A percentile compares a stretch with the other conserved stretches of the same genome.
Conservation (phyloP, 768 basidiomycete genomes). For the Harrya chromipes region DNA sequence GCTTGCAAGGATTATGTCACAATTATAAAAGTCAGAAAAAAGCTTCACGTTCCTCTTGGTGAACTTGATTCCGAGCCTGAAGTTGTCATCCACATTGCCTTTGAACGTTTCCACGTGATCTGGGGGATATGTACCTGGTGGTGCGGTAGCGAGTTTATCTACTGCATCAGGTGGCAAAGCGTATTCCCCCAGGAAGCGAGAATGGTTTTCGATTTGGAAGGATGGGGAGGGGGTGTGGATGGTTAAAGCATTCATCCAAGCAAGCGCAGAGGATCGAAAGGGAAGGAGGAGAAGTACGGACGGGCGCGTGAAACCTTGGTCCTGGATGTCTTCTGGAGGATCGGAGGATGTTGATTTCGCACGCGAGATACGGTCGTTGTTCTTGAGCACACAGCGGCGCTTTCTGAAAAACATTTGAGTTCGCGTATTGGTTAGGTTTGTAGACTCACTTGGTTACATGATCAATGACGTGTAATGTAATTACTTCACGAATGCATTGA, state of each 20-base stretch:
- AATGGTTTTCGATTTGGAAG: slow-evolving; percentile 85
- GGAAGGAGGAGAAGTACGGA: slow-evolving; percentile 90
- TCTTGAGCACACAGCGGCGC: slow-evolving; percentile 84
- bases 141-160: slow-evolving; percentile 76
- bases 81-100: slow-evolving; percentile 97
- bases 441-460: slow-evolving; percentile 77
- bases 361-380: slow-evolving; percentile 87
- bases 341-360: slow-evolving; percentile 55
- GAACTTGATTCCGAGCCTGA: slow-evolving; percentile 88
- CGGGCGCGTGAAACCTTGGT: slow-evolving; percentile 97
- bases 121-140: slow-evolving; percentile 71
- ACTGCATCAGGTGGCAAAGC: slow-evolving; percentile 71
- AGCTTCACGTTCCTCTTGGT: slow-evolving; percentile 90
- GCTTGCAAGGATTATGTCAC: slow-evolving; percentile 90
- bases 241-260: slow-evolving; percentile 79
- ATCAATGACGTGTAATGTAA: slow-evolving; percentile 79
- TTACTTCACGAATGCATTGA: slow-evolving; percentile 59
- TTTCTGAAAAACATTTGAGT: slow-evolving; percentile 53
- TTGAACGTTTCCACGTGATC: slow-evolving; percentile 94
- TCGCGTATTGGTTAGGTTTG: background rate
- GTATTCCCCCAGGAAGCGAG: slow-evolving; percentile 82
- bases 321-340: slow-evolving; percentile 75
- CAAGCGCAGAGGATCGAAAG: slow-evolving; percentile 83
- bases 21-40: slow-evolving; percentile 86
- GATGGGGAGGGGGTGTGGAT: slow-evolving; percentile 67